These are phyloP conservation scores for Monosporascus sp. DNA, from an alignment of 2,329 filamentous ascomycete species.

Conservation along the genomic window DNA sequence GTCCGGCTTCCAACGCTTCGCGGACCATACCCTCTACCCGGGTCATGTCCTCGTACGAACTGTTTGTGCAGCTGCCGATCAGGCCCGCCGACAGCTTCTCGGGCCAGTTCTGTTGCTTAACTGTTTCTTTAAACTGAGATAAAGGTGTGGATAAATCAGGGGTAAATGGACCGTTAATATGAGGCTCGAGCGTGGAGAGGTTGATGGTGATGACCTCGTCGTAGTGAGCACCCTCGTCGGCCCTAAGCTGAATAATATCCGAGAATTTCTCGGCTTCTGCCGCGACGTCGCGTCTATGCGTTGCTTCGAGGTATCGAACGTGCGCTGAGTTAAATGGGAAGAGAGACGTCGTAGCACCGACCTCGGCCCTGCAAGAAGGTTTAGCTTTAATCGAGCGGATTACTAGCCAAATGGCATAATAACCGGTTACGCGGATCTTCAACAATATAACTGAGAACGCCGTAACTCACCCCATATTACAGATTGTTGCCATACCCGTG, in stretches of 20 bases:
- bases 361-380: constrained; percentile 49
- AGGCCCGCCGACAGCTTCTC: constrained; percentile 85
- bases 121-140: constrained; percentile 80
- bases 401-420: no score
- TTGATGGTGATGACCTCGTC: constrained; percentile 89
- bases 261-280: constrained; percentile 54
- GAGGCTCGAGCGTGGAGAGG: constrained; percentile 82
- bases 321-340: constrained; percentile 89
- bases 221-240: constrained; percentile 79
- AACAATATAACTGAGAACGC: no score
- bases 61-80: constrained; percentile 98
- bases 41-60: constrained; percentile 98
- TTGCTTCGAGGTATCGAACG: constrained; percentile 79
- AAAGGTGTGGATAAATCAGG: constrained; percentile 91
- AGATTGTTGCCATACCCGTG: constrained; percentile 89
- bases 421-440: no score
- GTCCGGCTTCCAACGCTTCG: constrained; percentile 81
- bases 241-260: constrained; percentile 55
- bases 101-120: constrained; percentile 84
- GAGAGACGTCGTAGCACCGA: constrained; percentile 89
- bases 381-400: no score
- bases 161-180: constrained; percentile 96
- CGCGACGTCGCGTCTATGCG: constrained; percentile 68
- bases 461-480: constrained; percentile 64
- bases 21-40: constrained; percentile 88